phyloP scores from a whole-genome alignment of 1,284 basidiomycete genomes.

The Ustilago shanxiensis region DNA sequence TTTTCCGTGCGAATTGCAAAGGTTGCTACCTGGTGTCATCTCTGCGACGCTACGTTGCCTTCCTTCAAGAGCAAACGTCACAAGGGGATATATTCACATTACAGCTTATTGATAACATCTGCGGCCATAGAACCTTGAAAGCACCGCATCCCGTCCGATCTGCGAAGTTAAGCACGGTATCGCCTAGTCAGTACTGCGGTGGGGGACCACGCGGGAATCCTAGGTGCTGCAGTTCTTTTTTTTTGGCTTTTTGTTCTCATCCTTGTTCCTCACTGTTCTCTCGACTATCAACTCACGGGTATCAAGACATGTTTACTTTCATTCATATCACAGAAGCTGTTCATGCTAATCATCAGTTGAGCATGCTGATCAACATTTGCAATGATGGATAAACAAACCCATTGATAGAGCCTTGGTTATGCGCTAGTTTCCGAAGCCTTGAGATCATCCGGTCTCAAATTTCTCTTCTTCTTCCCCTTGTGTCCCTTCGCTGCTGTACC shows the following conservation, averaged over 20 bases:
- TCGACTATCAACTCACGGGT: no score
- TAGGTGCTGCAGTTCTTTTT: slow-evolving; percentile 81
- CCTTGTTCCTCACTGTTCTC: no score
- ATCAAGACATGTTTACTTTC: no score
- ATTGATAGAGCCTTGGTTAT: background rate
- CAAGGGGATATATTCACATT: no score
- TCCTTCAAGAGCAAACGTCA: no score
- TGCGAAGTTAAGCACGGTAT: slow-evolving; percentile 83
- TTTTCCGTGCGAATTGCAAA: background rate
- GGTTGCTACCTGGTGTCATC: no score
- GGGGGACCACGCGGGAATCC: slow-evolving; percentile 86
- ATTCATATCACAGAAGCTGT: no score
- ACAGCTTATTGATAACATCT: no score
- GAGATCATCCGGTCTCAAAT: slow-evolving; percentile 46
- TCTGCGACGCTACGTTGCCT: no score
- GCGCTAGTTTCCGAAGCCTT: background rate
- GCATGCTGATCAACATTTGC: background rate
- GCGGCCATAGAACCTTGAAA: slow-evolving; percentile 83
- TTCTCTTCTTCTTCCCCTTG: slow-evolving; percentile 52
- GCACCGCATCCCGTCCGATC: slow-evolving; percentile 84
- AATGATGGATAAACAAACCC: background rate
- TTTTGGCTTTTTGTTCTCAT: no score
- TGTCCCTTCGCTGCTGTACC: slow-evolving; percentile 68
- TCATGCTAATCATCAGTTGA: no score
- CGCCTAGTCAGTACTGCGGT: slow-evolving; percentile 85